phyloP scores from a whole-genome alignment of 2,329 filamentous ascomycete species.

The Stachybotrys chlorohalonatus region DNA sequence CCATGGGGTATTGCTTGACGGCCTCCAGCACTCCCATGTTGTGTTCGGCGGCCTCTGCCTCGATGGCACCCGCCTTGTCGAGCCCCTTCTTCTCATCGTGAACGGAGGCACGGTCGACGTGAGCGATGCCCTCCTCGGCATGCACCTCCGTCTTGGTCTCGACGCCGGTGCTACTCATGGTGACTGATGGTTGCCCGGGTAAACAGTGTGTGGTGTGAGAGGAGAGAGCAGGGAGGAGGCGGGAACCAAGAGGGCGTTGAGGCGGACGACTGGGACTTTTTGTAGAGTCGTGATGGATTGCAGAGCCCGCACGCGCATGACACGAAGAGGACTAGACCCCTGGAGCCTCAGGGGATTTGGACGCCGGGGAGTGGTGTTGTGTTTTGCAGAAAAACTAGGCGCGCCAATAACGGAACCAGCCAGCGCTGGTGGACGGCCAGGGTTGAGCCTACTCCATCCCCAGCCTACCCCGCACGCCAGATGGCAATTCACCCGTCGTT shows the following conservation, averaged over 20 bases:
- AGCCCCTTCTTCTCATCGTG: conserved; percentile 10
- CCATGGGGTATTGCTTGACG: conserved; percentile 30
- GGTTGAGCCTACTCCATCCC: no score
- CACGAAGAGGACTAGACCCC: not conserved
- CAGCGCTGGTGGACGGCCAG: no score
- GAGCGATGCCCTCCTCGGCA: conserved; percentile 2
- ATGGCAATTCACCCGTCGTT: no score
- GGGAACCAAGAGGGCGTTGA: not conserved
- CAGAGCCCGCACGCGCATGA: not conserved
- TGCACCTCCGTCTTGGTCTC: conserved; percentile 1
- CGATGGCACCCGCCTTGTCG: conserved; percentile 13
- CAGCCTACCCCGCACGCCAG: no score
- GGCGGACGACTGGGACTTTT: not conserved
- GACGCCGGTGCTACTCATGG: conserved; percentile 1
- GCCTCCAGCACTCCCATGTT: conserved; percentile 28
- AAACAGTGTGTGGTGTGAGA: not conserved
- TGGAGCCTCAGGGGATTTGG: not conserved
- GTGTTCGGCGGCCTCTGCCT: conserved; percentile 32
- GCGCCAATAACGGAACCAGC: not conserved
- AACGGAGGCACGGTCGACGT: conserved; percentile 10
- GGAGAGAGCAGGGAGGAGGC: not conserved
- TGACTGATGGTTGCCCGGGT: not conserved
- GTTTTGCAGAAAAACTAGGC: not conserved
- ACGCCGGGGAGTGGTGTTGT: not conserved
- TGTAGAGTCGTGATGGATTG: not conserved